A percentile compares a stretch with the other conserved stretches of the same genome.
These are phyloP conservation scores for Micromonas pusilla DNA, from an alignment of 139 green algal species.

Conservation along the genomic window DNA sequence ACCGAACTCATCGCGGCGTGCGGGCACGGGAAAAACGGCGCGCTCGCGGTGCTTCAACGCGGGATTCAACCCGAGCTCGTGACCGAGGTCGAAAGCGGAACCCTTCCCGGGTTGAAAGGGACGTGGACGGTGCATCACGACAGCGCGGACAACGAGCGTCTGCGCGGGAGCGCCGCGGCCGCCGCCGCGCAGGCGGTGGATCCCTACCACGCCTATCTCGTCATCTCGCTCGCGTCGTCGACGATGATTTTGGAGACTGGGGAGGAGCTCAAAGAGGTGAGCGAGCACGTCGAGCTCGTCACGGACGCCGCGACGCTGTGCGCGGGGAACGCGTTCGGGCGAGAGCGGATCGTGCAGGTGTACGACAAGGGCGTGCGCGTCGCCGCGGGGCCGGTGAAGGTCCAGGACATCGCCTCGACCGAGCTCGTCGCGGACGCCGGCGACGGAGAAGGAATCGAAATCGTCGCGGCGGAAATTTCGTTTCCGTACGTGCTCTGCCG, in stretches of 20 bases:
- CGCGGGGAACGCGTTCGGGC: slow-evolving; percentile 61
- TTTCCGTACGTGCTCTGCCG: slow-evolving; percentile 59
- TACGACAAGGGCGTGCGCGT: slow-evolving; percentile 49
- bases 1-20: slow-evolving; percentile 48
- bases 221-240: slow-evolving; percentile 45
- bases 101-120: slow-evolving; percentile 44
- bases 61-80: slow-evolving; percentile 66
- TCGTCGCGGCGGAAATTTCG: slow-evolving; percentile 45
- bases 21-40: slow-evolving; percentile 60
- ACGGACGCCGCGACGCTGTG: slow-evolving; percentile 53
- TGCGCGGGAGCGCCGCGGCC: not conserved
- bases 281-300: slow-evolving; percentile 40
- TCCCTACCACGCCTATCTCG: slow-evolving; percentile 63
- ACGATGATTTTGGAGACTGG: slow-evolving; percentile 57
- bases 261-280: slow-evolving; percentile 65
- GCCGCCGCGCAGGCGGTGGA: not conserved
- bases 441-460: slow-evolving; percentile 27
- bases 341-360: slow-evolving; percentile 51
- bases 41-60: slow-evolving; percentile 58
- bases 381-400: slow-evolving; percentile 40
- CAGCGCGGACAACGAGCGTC: slow-evolving; percentile 15
- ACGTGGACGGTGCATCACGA: slow-evolving; percentile 69
- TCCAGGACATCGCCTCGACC: slow-evolving; percentile 26
- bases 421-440: slow-evolving; percentile 14
- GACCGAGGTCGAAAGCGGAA: slow-evolving; percentile 50